Evolutionary conservation across 345 rosid species (phyloP), one percentile per base, ranked within the genome.

Genomic region (Hibiscus trionum): DNA sequence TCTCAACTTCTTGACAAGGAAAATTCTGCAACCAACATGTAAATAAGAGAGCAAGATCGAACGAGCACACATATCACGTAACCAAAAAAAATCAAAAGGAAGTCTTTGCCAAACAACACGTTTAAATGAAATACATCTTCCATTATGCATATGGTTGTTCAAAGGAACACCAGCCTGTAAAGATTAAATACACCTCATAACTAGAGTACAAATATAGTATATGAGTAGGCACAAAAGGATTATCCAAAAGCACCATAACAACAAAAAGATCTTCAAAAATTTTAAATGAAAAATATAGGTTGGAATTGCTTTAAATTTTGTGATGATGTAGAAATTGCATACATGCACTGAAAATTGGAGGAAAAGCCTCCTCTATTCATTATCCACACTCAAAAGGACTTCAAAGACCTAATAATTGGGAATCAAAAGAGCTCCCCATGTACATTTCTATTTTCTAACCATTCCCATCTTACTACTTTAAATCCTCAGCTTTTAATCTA

Each of bases 1-100:
- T 87, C 77, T 95, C 97, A 75, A 95, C 99, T 87, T 95, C 99
- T 87, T 95, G 99, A 82, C 99, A 95, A 63, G 99, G 99, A 80
- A 95, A 95, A 74, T 92, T 95, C 98, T 95, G 88, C 83, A 72
- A 71, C 7, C 69, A 79, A 10, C 42, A 80, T 15, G 70, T 46
- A 69, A 61, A 73, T 12, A 35, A 70, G 21, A 42, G 24, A 24
- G 70, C 49, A 33, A 69, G 61, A 58, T 58, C 64, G 70, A 76
- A 46, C 26, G 14, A 5, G 10, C 14, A 68, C 24, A 73, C 66
- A 49, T 78, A 62, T 60, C 56, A 27, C 71, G 16, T 56, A 11
- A 10, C n/a, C 6, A 56, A 31, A 61, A 21, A 24, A 31, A 0
- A 5, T 17, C 52, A 70, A 27, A 55, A 0, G 21, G 8, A 14